Base-by-base conservation (phyloP, 768 basidiomycete species). In the Cubamyces lactineus region DNA sequence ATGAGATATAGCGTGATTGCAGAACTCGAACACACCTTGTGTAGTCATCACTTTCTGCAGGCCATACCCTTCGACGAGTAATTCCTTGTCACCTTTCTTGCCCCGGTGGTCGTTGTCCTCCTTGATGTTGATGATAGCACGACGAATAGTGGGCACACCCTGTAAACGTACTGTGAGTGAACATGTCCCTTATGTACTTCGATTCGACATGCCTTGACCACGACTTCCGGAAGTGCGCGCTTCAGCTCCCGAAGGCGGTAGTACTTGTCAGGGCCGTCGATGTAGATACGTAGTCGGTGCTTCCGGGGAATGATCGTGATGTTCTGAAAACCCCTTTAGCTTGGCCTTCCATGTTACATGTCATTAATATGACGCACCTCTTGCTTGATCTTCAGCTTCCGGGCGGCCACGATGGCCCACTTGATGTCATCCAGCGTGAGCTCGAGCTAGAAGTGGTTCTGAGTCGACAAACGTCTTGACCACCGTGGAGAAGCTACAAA, bases 31-130 rank as follows among this genome's bases (percentile, higher is more conserved):
- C n/a, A 41, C 62, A 94, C 96, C 96, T 77, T 97, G 95, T 0
- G 94, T 96, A 24, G 85, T 89, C 97, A 99, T 99, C 70, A 97
- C 96, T 69, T 92, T 91, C 67, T 95, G 91, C 58, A 99, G 78
- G 16, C 97, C 97, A 74, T 98, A 96, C 9, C 97, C 97, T 80
- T 98, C 96, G 1, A 98, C 95, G 8, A 99, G 83, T 11, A 99
- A 77, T 71, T 96, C 92, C 72, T 96, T 94, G 67, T 94, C 89
- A 8, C 87, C 89, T 68, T 94, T 92, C 75, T 89, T 88, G 2
- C 92, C 92, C 63, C 84, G 83, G 3, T 78, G 75, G 57, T 94
- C 88, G 39, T 90, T 86, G 66, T 93, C 90, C 55, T 96, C 93
- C 73, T 95, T 94, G 76, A 95, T 94, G 69, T 94, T 94, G 74